phyloP scores from a whole-genome alignment of 2,329 filamentous ascomycete genomes.

The Clarireedia hainanense region DNA sequence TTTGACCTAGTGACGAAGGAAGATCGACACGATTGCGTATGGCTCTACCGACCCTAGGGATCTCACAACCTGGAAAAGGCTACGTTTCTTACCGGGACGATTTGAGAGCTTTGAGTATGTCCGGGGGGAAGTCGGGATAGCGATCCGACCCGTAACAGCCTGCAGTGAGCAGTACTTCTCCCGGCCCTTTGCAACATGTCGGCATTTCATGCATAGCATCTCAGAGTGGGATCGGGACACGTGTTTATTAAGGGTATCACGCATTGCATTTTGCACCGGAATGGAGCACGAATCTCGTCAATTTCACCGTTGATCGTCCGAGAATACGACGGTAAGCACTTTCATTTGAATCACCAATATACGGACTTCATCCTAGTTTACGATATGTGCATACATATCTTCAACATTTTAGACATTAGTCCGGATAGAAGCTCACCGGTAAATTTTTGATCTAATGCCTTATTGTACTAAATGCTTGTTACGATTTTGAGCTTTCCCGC shows the following conservation, averaged over 20 bases:
- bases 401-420: not conserved
- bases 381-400: not conserved
- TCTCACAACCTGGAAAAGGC: conserved; percentile 44
- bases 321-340: conserved; percentile 6
- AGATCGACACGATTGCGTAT: conserved; percentile 47
- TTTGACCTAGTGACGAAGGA: conserved; percentile 46
- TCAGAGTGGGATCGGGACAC: not conserved
- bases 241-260: conserved; percentile 3
- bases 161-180: not conserved
- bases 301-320: not conserved
- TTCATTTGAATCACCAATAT: not conserved
- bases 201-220: conserved; percentile 3
- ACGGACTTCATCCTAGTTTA: not conserved
- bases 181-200: not conserved
- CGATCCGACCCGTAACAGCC: not conserved
- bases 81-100: conserved; percentile 43
- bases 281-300: not conserved
- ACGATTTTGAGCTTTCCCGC: too few relatives aligned
- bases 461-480: too few relatives aligned
- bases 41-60: conserved; percentile 45
- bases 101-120: not conserved
- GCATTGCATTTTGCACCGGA: not conserved
- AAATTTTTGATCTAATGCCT: not conserved
- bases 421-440: not conserved
- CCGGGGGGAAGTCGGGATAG: not conserved